phyloP scores from a whole-genome alignment of 2,329 filamentous ascomycete genomes.

The Penicillium sp. region DNA sequence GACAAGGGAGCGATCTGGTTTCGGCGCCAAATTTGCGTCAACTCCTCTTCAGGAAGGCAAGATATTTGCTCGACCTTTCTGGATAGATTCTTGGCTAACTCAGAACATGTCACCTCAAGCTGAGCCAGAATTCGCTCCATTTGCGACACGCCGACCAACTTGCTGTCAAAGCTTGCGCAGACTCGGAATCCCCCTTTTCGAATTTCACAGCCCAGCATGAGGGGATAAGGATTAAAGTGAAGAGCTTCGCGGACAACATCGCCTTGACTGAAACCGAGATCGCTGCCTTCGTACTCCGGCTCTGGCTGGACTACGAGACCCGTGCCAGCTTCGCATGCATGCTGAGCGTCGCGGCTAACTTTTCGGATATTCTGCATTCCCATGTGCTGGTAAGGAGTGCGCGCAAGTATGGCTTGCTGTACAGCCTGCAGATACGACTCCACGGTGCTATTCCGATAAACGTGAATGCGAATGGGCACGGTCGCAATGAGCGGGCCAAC shows the following conservation, averaged over 20 bases:
- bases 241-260: constrained; percentile 40
- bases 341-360: constrained; percentile 42
- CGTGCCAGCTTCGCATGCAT: constrained; percentile 39
- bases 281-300: constrained; percentile 38
- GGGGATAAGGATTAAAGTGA: constrained; percentile 53
- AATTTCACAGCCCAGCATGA: constrained; percentile 53
- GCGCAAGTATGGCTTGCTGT: constrained; percentile 37
- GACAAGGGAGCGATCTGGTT: constrained; percentile 42
- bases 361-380: constrained; percentile 54
- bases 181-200: constrained; percentile 47
- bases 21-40: constrained; percentile 48
- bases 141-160: constrained; percentile 36
- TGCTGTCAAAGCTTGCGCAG: constrained; percentile 48
- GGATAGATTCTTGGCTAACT: constrained; percentile 31
- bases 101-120: constrained; percentile 35
- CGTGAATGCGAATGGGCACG: constrained; percentile 49
- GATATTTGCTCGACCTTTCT: constrained; percentile 38
- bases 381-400: constrained; percentile 52
- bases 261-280: constrained; percentile 40
- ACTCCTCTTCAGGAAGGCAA: constrained; percentile 40
- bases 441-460: constrained; percentile 32
- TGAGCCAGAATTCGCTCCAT: constrained; percentile 44
- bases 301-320: constrained; percentile 46
- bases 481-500: constrained; percentile 54
- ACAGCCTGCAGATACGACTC: constrained; percentile 33